phyloP scores from a whole-genome alignment of 305 asterid species.

The Fraxinus paxiana region DNA sequence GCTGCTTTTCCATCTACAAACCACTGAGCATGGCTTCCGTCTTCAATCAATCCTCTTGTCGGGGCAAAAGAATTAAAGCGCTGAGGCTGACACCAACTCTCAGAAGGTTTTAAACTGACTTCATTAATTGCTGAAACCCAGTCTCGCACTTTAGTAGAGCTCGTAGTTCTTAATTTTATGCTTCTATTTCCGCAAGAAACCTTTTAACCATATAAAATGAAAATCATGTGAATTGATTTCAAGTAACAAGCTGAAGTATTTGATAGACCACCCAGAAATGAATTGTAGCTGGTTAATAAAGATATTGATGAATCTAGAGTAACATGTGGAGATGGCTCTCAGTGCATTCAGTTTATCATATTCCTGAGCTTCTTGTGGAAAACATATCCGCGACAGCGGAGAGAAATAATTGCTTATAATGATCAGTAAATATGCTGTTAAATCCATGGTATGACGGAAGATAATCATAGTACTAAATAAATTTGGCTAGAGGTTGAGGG shows the following conservation, averaged over 20 bases:
- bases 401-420: background rate
- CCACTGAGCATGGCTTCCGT: constrained; percentile 94
- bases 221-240: constrained; percentile 16
- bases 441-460: background rate
- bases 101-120: constrained; percentile 48
- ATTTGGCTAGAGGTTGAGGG: background rate
- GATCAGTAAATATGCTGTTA: background rate
- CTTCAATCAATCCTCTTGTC: constrained; percentile 68
- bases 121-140: constrained; percentile 79
- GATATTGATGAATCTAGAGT: background rate
- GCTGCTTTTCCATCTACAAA: constrained; percentile 84
- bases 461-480: background rate
- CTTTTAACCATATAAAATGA: constrained; percentile 38
- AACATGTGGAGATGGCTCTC: constrained; percentile 5
- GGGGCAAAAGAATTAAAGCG: constrained; percentile 85
- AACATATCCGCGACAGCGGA: background rate
- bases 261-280: background rate
- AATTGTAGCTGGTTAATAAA: background rate
- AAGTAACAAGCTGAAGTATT: background rate
- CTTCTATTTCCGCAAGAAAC: constrained; percentile 61
- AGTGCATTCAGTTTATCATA: background rate
- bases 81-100: constrained; percentile 79
- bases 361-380: background rate
- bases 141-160: constrained; percentile 53
- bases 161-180: constrained; percentile 62